A percentile compares a stretch with the other conserved stretches of the same genome.
Conservation (phyloP, 2,329 filamentous ascomycete species). For the Alternaria gansuensis region DNA sequence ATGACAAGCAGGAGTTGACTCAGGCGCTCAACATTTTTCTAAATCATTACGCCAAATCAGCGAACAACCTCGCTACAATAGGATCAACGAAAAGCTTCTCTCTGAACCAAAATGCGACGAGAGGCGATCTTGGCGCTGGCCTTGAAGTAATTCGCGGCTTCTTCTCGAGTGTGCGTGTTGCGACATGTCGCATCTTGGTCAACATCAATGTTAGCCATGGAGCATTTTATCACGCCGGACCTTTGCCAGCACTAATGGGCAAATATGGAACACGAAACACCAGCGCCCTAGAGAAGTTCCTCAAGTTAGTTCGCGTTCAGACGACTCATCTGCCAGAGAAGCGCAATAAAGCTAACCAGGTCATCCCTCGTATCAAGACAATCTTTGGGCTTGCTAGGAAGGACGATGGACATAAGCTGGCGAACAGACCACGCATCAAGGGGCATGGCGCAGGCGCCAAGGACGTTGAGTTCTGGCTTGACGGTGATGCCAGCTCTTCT, state of each 20-base stretch:
- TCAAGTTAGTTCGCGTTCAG: conserved; percentile 50
- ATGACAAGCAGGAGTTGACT: conserved; percentile 58
- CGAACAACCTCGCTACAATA: conserved; percentile 54
- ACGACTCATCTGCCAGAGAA: conserved; percentile 50
- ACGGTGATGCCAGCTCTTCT: conserved; percentile 10
- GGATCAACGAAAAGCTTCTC: conserved; percentile 58
- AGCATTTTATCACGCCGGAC: conserved; percentile 62
- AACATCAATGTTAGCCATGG: conserved; percentile 69
- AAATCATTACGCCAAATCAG: conserved; percentile 58
- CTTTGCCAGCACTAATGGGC: conserved; percentile 45
- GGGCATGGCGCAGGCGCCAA: conserved; percentile 31
- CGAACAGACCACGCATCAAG: conserved; percentile 25
- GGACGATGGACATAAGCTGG: conserved; percentile 46
- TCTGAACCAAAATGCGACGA: conserved; percentile 50
- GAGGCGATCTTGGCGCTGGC: conserved; percentile 58
- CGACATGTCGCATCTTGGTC: conserved; percentile 65
- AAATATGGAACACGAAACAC: conserved; percentile 27
- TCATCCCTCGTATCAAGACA: conserved; percentile 52
- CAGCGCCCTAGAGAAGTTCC: conserved; percentile 45
- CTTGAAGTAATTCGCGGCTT: conserved; percentile 67
- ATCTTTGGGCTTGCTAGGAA: conserved; percentile 52
- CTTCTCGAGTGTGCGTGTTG: conserved; percentile 66
- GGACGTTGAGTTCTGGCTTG: conserved; percentile 38
- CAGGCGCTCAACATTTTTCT: conserved; percentile 68
- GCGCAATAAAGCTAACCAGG: conserved; percentile 45